phyloP scores from a whole-genome alignment of 257 asterid genomes.

The Anisodus acutangulus region DNA sequence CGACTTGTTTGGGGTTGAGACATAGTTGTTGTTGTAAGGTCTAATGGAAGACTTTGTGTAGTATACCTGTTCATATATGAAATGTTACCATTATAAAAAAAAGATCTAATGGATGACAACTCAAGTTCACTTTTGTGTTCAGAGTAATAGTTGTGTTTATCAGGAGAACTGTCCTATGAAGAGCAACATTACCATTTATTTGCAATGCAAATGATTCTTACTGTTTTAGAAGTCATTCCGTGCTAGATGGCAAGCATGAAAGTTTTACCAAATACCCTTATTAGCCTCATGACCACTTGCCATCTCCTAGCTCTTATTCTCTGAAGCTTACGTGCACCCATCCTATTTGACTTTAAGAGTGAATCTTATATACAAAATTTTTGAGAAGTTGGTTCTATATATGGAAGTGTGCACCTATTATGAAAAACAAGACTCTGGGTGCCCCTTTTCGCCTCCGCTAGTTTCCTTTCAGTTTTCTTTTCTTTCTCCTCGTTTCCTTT shows the following conservation, averaged over 20 bases:
- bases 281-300: background rate
- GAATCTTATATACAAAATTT: no score
- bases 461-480: no score
- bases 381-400: no score
- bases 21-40: no score
- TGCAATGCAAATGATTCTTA: slow-evolving; percentile 1
- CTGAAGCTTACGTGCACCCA: background rate
- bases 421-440: no score
- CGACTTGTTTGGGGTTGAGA: no score
- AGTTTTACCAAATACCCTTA: background rate
- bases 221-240: background rate
- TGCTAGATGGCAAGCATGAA: background rate
- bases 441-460: no score
- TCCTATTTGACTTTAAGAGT: background rate
- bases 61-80: no score
- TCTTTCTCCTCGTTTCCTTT: no score
- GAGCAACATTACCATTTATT: background rate
- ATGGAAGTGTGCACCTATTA: no score
- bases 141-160: background rate
- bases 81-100: no score
- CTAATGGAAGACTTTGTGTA: no score
- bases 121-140: background rate
- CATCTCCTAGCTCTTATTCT: background rate
- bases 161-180: background rate
- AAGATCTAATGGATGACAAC: background rate